phyloP scores from a whole-genome alignment of 2,329 filamentous ascomycete genomes.

The Paecilomyces formosus region DNA sequence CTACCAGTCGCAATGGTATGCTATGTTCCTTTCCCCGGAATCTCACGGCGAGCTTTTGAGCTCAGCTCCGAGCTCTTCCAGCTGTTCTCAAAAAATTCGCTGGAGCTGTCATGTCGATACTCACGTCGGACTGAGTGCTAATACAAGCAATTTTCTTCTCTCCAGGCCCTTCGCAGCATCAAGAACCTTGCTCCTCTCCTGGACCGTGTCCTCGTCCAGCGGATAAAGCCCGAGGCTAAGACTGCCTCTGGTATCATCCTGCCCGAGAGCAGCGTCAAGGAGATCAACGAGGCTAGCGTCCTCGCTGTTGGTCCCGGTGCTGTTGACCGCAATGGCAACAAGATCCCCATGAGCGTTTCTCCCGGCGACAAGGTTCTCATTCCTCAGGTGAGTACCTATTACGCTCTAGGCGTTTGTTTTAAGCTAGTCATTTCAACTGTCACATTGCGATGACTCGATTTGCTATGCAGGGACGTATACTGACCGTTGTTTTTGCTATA shows the following conservation, averaged over 20 bases:
- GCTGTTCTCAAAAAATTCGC: slow-evolving; percentile 1
- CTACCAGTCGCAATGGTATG: slow-evolving; percentile 19
- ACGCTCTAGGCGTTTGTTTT: background rate
- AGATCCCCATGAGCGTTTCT: slow-evolving; percentile 72
- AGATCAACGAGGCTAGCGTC: slow-evolving; percentile 96
- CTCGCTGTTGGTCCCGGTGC: slow-evolving; percentile 88
- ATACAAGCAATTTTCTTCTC: slow-evolving; percentile 2
- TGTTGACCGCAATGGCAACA: slow-evolving; percentile 81
- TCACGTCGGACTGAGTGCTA: background rate
- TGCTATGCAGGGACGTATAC: slow-evolving; percentile 12
- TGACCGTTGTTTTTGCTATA: slow-evolving; percentile 28
- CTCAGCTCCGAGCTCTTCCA: background rate
- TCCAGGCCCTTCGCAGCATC: slow-evolving; percentile 75
- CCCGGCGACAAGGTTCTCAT: slow-evolving; percentile 91
- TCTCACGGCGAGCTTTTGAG: background rate
- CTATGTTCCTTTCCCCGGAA: slow-evolving; percentile 10
- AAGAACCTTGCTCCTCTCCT: slow-evolving; percentile 90
- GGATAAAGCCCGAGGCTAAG: slow-evolving; percentile 94
- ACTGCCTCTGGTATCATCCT: slow-evolving; percentile 96
- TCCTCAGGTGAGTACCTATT: slow-evolving; percentile 62
- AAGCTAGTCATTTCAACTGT: background rate
- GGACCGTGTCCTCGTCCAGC: slow-evolving; percentile 97
- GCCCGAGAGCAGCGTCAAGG: slow-evolving; percentile 92
- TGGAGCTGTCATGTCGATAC: slow-evolving; percentile 3
- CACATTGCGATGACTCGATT: background rate